Evolutionary conservation across 2,329 filamentous ascomycete species (phyloP), one percentile per base, ranked within the genome.

Genomic region (Peltaster fructicola): DNA sequence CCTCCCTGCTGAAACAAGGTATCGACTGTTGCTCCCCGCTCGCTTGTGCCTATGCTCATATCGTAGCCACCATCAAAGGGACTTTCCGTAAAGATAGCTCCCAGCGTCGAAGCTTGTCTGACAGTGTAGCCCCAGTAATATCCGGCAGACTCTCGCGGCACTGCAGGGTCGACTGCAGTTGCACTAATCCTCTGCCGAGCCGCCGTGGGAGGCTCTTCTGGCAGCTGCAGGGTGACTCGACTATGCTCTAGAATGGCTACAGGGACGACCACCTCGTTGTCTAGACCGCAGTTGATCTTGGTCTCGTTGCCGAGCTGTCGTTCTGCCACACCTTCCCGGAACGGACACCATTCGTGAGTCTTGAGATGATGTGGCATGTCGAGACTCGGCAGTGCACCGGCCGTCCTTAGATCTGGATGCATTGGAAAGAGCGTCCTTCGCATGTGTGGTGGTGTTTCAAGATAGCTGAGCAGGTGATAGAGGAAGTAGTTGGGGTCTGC

Each of bases 41-140:
- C 81, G 3, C 78, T 85, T 0, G 80, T 90, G 9, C 80, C 81
- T 37, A 91, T 70, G 38, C 72, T 79, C 29, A 84, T 39, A 49
- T 90, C 79, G 50, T 91, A 91, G 8, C 81, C 81, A 22, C 67
- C 69, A 28, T 77, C 68, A 44, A 68, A 81, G 1, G 68, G 63
- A 36, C 68, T 73, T 45, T 84, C 78, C 4, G 78, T 82, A 41
- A 85, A 82, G 6, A 90, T 68, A 4, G 63, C 56, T 4, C 76
- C 76, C 4, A 91, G 61, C 3, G 67, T 73, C 4, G 51, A 41
- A 17, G 72, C 72, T 32, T 63, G 67, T 14, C 81, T 67, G 3
- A 82, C 68, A 6, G 57, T 63, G 48, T 76, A 91, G 22, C 81
- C 81, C 80, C 81, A 91, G 53, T 84, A 90, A 51, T 81, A 88